A percentile compares a stretch with the other conserved stretches of the same genome.
Evolutionary conservation across 495 filamentous ascomycete species (phyloP).

Genomic region (Penicillium ucsense): DNA sequence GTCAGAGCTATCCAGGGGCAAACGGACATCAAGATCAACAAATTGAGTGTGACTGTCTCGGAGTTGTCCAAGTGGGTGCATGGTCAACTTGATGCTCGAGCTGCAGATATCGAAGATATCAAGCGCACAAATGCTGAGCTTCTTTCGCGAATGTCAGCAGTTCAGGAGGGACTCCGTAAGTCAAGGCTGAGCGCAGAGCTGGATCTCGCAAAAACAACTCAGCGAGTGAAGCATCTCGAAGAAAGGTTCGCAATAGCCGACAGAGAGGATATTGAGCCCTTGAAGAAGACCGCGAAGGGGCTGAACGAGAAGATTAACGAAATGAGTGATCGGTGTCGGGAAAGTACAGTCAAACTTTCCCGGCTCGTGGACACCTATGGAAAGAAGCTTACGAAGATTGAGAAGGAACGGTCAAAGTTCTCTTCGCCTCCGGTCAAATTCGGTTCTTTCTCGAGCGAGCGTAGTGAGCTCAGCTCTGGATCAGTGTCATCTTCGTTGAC

Average conservation of each 20-base stretch:
- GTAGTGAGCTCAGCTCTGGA: too few species aligned
- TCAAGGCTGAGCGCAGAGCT: slow-evolving; percentile 7
- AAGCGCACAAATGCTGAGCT: slow-evolving; percentile 6
- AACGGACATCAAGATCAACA: slow-evolving; percentile 1
- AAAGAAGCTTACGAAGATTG: neutral
- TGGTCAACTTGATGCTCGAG: slow-evolving; percentile 7
- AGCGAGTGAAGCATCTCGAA: slow-evolving; percentile 5
- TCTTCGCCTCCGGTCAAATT: too few species aligned
- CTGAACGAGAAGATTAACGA: slow-evolving; percentile 3
- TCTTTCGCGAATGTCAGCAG: neutral
- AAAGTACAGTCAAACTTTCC: neutral
- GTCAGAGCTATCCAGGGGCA: slow-evolving; percentile 6
- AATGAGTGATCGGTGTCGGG: slow-evolving; percentile 3
- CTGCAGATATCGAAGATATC: slow-evolving; percentile 1
- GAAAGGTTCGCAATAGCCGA: slow-evolving; percentile 2
- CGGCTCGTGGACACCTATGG: neutral
- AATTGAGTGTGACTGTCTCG: slow-evolving; percentile 2
- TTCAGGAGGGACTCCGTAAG: slow-evolving; percentile 6
- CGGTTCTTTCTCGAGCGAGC: too few species aligned
- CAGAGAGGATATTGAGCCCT: slow-evolving; percentile 3
- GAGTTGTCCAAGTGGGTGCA: slow-evolving; percentile 9
- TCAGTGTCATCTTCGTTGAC: too few species aligned
- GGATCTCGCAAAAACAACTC: slow-evolving; percentile 6
- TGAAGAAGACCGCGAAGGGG: slow-evolving; percentile 3
- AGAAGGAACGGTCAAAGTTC: neutral